phyloP scores from a whole-genome alignment of 441 rosid species.

The Melianthus villosus region DNA sequence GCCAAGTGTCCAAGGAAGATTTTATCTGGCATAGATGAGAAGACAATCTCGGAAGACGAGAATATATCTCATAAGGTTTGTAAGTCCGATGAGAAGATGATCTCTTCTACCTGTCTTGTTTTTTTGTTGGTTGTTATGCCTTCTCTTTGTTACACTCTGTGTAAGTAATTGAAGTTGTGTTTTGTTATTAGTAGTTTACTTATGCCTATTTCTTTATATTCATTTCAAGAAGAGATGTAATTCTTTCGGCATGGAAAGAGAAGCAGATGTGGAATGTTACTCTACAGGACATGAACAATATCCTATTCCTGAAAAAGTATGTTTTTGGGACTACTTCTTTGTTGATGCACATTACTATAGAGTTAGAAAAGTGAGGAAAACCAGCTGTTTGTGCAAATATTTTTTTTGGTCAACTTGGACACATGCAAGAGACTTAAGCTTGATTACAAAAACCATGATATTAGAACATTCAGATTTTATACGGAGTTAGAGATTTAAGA shows the following conservation, averaged over 20 bases:
- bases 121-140: background rate
- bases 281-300: conserved; percentile 11
- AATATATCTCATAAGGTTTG: conserved; percentile 21
- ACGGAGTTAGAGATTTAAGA: too few relatives aligned
- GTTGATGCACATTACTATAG: too few relatives aligned
- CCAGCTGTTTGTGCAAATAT: too few relatives aligned
- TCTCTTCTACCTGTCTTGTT: background rate
- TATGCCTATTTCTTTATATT: background rate
- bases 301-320: conserved; percentile 22
- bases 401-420: too few relatives aligned
- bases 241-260: conserved; percentile 13
- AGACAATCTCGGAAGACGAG: conserved; percentile 33
- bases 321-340: conserved; percentile 6
- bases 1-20: conserved; percentile 33
- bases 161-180: too few relatives aligned
- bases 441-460: too few relatives aligned
- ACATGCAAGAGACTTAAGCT: too few relatives aligned
- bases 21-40: conserved; percentile 39
- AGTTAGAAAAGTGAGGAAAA: too few relatives aligned
- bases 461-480: too few relatives aligned
- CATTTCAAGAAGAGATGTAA: conserved; percentile 17
- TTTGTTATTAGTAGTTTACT: background rate
- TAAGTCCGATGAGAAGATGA: background rate
- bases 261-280: conserved; percentile 1
- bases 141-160: background rate